Evolutionary conservation across 2,329 filamentous ascomycete species (phyloP).

Genomic region (Xylaria sp.): DNA sequence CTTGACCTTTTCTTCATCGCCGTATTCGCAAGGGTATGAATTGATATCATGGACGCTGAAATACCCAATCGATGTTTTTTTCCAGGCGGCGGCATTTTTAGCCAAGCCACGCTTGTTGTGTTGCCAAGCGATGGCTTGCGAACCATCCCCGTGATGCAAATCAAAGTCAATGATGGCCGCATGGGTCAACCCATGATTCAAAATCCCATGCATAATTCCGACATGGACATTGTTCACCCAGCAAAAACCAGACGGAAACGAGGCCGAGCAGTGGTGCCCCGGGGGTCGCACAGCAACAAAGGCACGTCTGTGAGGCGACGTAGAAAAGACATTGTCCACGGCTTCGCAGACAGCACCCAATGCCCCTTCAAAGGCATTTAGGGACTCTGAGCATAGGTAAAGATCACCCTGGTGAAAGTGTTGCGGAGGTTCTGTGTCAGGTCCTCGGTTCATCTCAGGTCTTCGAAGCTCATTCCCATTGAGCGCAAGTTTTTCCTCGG

Average conservation of each 20-base stretch:
- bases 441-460: conserved; percentile 67
- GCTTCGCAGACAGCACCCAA: conserved; percentile 94
- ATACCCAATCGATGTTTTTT: conserved; percentile 90
- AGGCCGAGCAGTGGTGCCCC: conserved; percentile 92
- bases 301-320: conserved; percentile 73
- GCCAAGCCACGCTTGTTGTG: conserved; percentile 79
- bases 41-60: conserved; percentile 99
- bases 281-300: conserved; percentile 95
- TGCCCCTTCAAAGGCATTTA: conserved; percentile 88
- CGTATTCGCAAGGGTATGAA: conserved; percentile 94
- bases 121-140: conserved; percentile 91
- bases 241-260: conserved; percentile 93
- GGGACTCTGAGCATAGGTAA: conserved; percentile 87
- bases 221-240: conserved; percentile 99
- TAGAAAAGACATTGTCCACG: conserved; percentile 81
- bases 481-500: conserved; percentile 79
- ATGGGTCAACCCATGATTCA: conserved; percentile 87
- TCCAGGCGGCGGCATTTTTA: conserved; percentile 79
- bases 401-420: conserved; percentile 88
- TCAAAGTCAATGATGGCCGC: conserved; percentile 95
- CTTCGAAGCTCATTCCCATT: conserved; percentile 82
- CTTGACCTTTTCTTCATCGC: conserved; percentile 92
- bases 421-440: conserved; percentile 57
- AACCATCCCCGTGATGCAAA: conserved; percentile 93
- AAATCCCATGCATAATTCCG: conserved; percentile 89